Percentiles rank a stretch among this genome's conserved stretches.
phyloP scores from a whole-genome alignment of 176 grass and related monocot genomes.

The Neostapfia colusana region DNA sequence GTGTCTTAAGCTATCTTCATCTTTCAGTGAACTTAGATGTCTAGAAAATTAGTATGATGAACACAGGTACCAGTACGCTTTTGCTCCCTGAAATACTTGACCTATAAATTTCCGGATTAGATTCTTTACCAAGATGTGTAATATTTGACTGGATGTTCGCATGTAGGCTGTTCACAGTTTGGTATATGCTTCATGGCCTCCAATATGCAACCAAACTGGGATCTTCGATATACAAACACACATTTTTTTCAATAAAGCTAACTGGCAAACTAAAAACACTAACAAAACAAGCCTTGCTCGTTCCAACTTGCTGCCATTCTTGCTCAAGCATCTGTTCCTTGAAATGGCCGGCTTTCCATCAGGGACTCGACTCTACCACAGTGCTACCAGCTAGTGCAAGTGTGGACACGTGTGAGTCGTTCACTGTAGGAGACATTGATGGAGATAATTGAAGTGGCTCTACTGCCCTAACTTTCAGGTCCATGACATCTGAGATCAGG shows the following conservation, averaged over 20 bases:
- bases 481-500: constrained; percentile 85
- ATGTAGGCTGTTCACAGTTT: too few species aligned
- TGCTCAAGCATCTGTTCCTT: constrained; percentile 7
- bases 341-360: not conserved
- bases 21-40: not conserved
- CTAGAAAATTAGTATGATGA: not conserved
- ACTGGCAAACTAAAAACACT: constrained; percentile 6
- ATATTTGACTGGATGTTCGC: constrained; percentile 12
- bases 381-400: constrained; percentile 49
- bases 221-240: constrained; percentile 5
- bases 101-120: constrained; percentile 10
- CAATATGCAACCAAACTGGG: not conserved
- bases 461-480: constrained; percentile 58
- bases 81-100: not conserved
- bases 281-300: not conserved
- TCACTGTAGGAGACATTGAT: constrained; percentile 32
- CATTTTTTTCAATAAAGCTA: constrained; percentile 9
- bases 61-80: not conserved
- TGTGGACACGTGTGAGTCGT: constrained; percentile 43
- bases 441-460: constrained; percentile 36
- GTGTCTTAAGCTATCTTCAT: not conserved
- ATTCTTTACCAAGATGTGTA: not conserved
- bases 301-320: constrained; percentile 9
- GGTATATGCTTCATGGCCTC: not conserved
- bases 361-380: constrained; percentile 31